phyloP scores from a whole-genome alignment of 495 filamentous ascomycete species.

The Penicillium herquei region DNA sequence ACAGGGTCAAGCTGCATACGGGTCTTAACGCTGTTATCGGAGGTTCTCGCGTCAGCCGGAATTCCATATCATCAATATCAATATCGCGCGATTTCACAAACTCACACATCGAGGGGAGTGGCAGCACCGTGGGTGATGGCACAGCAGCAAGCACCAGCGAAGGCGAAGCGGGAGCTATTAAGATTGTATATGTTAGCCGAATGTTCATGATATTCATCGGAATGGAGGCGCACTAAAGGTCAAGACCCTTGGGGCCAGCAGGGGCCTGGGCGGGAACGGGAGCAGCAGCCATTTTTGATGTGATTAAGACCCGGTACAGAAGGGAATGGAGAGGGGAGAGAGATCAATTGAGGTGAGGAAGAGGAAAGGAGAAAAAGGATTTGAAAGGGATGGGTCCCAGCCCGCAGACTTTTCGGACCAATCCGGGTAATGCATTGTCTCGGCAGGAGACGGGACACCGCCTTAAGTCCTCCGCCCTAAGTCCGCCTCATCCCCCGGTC shows the following conservation, averaged over 20 bases:
- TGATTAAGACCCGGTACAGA: slow-evolving; percentile 9
- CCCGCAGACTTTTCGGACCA: slow-evolving; percentile 42
- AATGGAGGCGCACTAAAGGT: neutral
- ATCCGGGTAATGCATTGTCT: slow-evolving; percentile 22
- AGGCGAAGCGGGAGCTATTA: slow-evolving; percentile 72
- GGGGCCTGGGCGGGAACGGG: slow-evolving; percentile 17
- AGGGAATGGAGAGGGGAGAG: slow-evolving; percentile 24
- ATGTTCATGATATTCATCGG: slow-evolving; percentile 20
- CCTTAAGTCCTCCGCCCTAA: slow-evolving; percentile 16
- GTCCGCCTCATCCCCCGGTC: slow-evolving; percentile 25
- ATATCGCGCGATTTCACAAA: slow-evolving; percentile 18
- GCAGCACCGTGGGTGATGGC: slow-evolving; percentile 89
- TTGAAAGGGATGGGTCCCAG: slow-evolving; percentile 36
- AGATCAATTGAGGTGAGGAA: slow-evolving; percentile 18
- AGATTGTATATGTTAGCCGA: slow-evolving; percentile 40
- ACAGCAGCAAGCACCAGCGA: slow-evolving; percentile 89
- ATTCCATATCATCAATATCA: neutral
- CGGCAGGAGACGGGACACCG: slow-evolving; percentile 18
- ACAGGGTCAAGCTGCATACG: slow-evolving; percentile 88
- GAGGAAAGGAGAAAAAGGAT: slow-evolving; percentile 24
- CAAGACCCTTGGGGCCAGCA: slow-evolving; percentile 1
- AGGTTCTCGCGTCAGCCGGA: neutral
- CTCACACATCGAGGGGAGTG: slow-evolving; percentile 97
- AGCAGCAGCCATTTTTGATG: slow-evolving; percentile 44
- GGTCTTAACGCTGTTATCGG: slow-evolving; percentile 76